Evolutionary conservation across 2,329 filamentous ascomycete species (phyloP), one percentile per base, ranked within the genome.

Genomic region (Hortaea sp.): DNA sequence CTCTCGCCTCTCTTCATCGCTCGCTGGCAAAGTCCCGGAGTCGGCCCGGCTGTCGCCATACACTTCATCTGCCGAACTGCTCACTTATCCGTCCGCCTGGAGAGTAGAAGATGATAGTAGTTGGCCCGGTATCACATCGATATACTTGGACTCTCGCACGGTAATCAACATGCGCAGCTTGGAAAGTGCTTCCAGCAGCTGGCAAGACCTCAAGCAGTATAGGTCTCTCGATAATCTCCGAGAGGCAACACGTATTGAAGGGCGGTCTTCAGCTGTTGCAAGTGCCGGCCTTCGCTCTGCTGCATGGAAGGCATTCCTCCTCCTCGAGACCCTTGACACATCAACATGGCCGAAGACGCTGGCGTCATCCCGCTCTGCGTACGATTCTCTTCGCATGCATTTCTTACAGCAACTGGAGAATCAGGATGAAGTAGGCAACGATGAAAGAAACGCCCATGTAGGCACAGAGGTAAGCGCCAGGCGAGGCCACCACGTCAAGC

Each of bases 261-360:
- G 41, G 20, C 48, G 49, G 39, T 42, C 45, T 11, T 55, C 54
- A 7, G 32, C 9, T 9, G 43, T 51, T 27, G 53, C 51, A 27
- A 54, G 42, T 35, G 47, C 46, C 29, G 88, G 87, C 10, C 78
- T 88, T 53, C 81, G 89, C 46, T 95, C 90, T 3, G 76, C 94
- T 34, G 94, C 85, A 66, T 97, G 90, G 90, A 95, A 95, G 79
- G 78, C 79, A 34, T 94, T 95, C 63, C 71, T 95, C 40, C 72
- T 95, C 29, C 90, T 88, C 61, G 79, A 83, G 53, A 76, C 77
- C 43, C 69, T 81, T 7, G 74, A 84, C 44, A 71, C 74, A 29
- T 69, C 75, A 37, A 75, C 77, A 69, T 95, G 89, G 88, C 70
- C 75, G 31, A 74, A 76, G 48, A 76, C 76, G 43, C 69, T 94